phyloP scores from a whole-genome alignment of 1,284 basidiomycete species.

The Amylostereum areolatum region DNA sequence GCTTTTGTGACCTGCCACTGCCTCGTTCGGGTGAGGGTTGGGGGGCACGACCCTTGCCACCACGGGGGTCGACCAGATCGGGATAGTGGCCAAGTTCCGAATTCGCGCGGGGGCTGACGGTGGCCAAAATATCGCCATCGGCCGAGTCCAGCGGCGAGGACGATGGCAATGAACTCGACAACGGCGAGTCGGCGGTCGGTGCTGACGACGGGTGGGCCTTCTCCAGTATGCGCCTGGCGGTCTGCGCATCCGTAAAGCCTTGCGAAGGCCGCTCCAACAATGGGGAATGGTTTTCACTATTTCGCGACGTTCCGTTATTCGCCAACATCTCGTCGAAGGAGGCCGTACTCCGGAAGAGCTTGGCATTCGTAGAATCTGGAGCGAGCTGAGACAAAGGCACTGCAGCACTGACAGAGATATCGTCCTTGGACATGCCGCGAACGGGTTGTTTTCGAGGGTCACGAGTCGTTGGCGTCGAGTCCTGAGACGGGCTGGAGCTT shows the following conservation, averaged over 20 bases:
- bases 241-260: slow-evolving; percentile 30
- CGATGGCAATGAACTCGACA: slow-evolving; percentile 52
- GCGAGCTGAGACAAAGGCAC: slow-evolving; percentile 57
- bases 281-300: slow-evolving; percentile 7
- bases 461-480: slow-evolving; percentile 26
- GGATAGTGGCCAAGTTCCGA: slow-evolving; percentile 77
- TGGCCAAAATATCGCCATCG: slow-evolving; percentile 28
- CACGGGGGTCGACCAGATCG: slow-evolving; percentile 44
- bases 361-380: slow-evolving; percentile 51
- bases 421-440: slow-evolving; percentile 53
- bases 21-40: slow-evolving; percentile 52
- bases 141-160: slow-evolving; percentile 39
- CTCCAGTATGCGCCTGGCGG: slow-evolving; percentile 34
- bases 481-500: slow-evolving; percentile 39
- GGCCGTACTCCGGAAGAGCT: slow-evolving; percentile 48
- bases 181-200: slow-evolving; percentile 37
- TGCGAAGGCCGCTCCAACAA: slow-evolving; percentile 1
- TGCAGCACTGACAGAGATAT: slow-evolving; percentile 50
- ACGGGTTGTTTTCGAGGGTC: slow-evolving; percentile 22
- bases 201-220: slow-evolving; percentile 35
- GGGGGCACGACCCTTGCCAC: slow-evolving; percentile 27
- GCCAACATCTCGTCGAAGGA: slow-evolving; percentile 19
- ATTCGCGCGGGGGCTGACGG: slow-evolving; percentile 52
- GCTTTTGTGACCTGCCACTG: slow-evolving; percentile 22
- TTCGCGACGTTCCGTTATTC: slow-evolving; percentile 47